phyloP scores from a whole-genome alignment of 257 asterid genomes.

The Nicotiana otophora region DNA sequence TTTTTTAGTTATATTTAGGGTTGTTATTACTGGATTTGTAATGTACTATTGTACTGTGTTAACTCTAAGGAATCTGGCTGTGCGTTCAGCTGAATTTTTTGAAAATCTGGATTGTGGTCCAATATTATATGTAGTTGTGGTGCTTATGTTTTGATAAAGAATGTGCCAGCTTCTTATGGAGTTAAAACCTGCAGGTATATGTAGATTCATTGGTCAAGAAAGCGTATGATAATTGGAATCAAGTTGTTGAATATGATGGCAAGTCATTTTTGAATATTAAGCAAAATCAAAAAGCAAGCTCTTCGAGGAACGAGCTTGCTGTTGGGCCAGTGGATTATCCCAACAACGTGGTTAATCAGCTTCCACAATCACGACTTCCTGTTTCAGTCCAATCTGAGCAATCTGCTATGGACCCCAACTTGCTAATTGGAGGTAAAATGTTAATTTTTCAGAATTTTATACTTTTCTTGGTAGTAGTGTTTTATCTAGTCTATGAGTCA shows the following conservation, averaged over 20 bases:
- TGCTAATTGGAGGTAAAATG: conserved; percentile 59
- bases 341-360: conserved; percentile 50
- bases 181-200: conserved; percentile 44
- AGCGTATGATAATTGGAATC: conserved; percentile 90
- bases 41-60: background rate
- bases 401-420: conserved; percentile 45
- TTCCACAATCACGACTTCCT: conserved; percentile 44
- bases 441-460: background rate
- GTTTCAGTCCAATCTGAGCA: conserved; percentile 41
- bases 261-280: conserved; percentile 67
- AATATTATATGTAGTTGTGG: background rate
- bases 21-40: background rate
- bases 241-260: conserved; percentile 94
- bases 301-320: conserved; percentile 42
- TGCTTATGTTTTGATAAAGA: background rate
- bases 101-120: background rate
- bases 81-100: background rate
- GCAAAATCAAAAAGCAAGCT: conserved; percentile 46
- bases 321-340: conserved; percentile 58
- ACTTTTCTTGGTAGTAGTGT: background rate
- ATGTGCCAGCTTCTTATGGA: background rate
- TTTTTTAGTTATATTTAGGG: background rate
- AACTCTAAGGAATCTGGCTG: background rate
- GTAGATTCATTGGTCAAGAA: conserved; percentile 86
- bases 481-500: background rate